Conservation (phyloP, 2,329 filamentous ascomycete species). For the Akanthomyces uredinophilus region DNA sequence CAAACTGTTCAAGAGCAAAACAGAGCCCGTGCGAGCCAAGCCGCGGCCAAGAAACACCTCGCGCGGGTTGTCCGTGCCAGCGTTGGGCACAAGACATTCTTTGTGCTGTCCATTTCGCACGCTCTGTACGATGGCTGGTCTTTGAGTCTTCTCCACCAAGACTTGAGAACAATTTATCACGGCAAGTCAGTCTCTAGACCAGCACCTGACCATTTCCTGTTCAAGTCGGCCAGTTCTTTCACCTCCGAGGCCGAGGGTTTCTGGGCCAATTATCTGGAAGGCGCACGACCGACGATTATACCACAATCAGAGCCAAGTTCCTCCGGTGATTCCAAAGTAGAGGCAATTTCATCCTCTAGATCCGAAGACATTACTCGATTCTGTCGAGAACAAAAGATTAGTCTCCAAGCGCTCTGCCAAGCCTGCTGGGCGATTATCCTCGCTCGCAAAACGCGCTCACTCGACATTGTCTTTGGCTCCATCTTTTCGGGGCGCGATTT, state of each 20-base stretch:
- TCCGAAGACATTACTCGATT: constrained; percentile 38
- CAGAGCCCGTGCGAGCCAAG: constrained; percentile 22
- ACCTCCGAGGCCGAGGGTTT: constrained; percentile 42
- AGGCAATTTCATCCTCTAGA: constrained; percentile 18
- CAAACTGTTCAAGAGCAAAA: constrained; percentile 20
- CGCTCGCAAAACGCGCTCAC: constrained; percentile 53
- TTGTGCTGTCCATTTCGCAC: constrained; percentile 72
- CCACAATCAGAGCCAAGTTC: not conserved
- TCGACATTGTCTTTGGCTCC: constrained; percentile 78
- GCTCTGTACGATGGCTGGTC: constrained; percentile 90
- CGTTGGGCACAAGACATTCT: constrained; percentile 31
- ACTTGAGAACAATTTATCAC: constrained; percentile 62
- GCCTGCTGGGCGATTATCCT: constrained; percentile 70
- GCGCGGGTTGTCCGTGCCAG: constrained; percentile 45
- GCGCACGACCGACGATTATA: constrained; percentile 35
- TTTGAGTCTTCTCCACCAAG: constrained; percentile 64
- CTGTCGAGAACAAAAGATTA: constrained; percentile 63
- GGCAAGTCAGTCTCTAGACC: constrained; percentile 37
- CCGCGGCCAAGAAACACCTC: constrained; percentile 36
- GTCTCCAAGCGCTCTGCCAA: constrained; percentile 70
- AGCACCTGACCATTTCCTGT: constrained; percentile 48
- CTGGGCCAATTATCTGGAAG: constrained; percentile 65
- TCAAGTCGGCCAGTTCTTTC: constrained; percentile 19
- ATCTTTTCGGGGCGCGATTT: constrained; percentile 81
- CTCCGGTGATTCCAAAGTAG: constrained; percentile 1